These are phyloP conservation scores for Coemansia sp. DNA, from an alignment of 192 early-diverging fungal genomes.

Conservation along the genomic window DNA sequence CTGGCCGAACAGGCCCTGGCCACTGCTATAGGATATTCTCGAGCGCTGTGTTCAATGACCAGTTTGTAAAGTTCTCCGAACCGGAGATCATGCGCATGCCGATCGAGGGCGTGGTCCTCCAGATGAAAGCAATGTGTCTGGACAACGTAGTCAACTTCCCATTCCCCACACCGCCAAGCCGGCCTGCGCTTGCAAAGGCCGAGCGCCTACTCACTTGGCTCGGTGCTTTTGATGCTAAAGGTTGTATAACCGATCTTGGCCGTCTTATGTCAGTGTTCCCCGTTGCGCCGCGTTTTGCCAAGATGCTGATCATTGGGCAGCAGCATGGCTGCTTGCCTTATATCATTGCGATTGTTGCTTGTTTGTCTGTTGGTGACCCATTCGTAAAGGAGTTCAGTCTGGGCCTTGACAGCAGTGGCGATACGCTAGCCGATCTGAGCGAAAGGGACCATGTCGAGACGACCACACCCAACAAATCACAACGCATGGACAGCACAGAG, in stretches of 20 bases:
- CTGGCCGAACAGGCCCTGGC: slow-evolving; percentile 92
- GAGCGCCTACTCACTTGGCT: slow-evolving; percentile 79
- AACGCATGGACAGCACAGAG: slow-evolving; percentile 60
- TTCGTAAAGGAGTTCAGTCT: slow-evolving; percentile 78
- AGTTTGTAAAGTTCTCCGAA: slow-evolving; percentile 80
- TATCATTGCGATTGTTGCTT: slow-evolving; percentile 88
- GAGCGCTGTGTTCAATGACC: slow-evolving; percentile 88
- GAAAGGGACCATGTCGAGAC: slow-evolving; percentile 39
- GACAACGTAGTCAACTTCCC: slow-evolving; percentile 94
- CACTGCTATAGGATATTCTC: slow-evolving; percentile 96
- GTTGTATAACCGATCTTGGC: slow-evolving; percentile 79
- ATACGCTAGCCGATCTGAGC: slow-evolving; percentile 45
- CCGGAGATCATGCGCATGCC: slow-evolving; percentile 94
- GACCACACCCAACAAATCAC: slow-evolving; percentile 39
- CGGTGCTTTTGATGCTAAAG: slow-evolving; percentile 66
- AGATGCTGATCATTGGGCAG: slow-evolving; percentile 83
- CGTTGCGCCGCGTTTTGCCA: slow-evolving; percentile 78
- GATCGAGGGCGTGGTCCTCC: slow-evolving; percentile 93
- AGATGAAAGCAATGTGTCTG: slow-evolving; percentile 98
- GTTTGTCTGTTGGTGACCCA: slow-evolving; percentile 89
- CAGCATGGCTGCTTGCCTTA: slow-evolving; percentile 83
- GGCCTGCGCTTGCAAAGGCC: slow-evolving; percentile 68
- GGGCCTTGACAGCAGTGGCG: slow-evolving; percentile 42
- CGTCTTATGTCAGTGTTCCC: slow-evolving; percentile 89
- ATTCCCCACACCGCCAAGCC: slow-evolving; percentile 91